A percentile compares a stretch with the other conserved stretches of the same genome.
phyloP scores from a whole-genome alignment of 129 eudicot species.

The Ambrosia artemisiifolia region DNA sequence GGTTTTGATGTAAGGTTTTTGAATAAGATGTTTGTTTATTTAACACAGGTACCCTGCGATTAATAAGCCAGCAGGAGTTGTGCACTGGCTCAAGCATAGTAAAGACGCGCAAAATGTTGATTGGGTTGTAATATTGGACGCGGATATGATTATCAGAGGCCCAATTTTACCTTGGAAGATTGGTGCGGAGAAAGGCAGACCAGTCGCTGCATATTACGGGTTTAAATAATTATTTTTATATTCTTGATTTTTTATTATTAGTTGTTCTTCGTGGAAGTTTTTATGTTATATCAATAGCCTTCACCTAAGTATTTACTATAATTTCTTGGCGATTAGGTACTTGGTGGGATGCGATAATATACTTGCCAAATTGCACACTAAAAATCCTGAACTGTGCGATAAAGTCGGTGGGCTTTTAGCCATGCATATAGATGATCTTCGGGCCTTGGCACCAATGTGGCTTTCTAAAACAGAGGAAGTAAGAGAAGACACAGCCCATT shows the following conservation, averaged over 20 bases:
- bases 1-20: not conserved
- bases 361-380: constrained; percentile 87
- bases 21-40: not conserved
- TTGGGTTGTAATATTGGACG: constrained; percentile 98
- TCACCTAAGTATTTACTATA: not conserved
- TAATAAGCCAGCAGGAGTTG: constrained; percentile 93
- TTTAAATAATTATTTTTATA: constrained; percentile 22
- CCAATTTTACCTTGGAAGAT: constrained; percentile 95
- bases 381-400: constrained; percentile 92
- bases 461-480: constrained; percentile 98
- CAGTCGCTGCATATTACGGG: constrained; percentile 98
- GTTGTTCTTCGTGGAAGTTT: constrained; percentile 1
- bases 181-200: constrained; percentile 91
- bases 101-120: constrained; percentile 85
- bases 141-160: constrained; percentile 92
- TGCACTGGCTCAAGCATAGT: constrained; percentile 91
- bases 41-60: constrained; percentile 87
- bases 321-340: constrained; percentile 48
- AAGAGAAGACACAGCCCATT: constrained; percentile 90
- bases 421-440: constrained; percentile 96
- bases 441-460: constrained; percentile 97
- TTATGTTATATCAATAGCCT: not conserved
- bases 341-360: constrained; percentile 88
- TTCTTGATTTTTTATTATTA: not conserved
- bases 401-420: constrained; percentile 98